A percentile compares a stretch with the other conserved stretches of the same genome.
phyloP scores from a whole-genome alignment of 495 filamentous ascomycete genomes.

The Hypomontagnella monticulosa region DNA sequence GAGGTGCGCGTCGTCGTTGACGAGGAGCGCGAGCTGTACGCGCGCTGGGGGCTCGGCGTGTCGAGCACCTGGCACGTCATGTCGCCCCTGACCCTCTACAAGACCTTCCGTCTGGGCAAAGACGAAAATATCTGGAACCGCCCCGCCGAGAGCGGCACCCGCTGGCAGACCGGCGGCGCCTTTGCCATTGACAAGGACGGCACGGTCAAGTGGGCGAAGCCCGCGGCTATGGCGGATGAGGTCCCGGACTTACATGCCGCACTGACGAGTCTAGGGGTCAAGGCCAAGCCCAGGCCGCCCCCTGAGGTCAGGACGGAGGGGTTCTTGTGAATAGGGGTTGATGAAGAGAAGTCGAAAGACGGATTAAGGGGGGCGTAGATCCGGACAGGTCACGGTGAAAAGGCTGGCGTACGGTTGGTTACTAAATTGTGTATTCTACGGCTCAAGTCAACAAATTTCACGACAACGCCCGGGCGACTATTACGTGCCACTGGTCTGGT shows the following conservation, averaged over 20 bases:
- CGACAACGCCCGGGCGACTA: no score
- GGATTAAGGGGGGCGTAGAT: no score
- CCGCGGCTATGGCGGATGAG: constrained; percentile 56
- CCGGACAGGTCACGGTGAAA: no score
- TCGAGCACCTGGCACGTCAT: constrained; percentile 63
- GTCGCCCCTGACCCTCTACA: constrained; percentile 56
- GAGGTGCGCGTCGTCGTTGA: constrained; percentile 65
- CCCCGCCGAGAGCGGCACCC: constrained; percentile 62
- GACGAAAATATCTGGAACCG: constrained; percentile 66
- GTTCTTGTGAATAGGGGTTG: constrained; percentile 25
- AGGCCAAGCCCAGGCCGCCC: constrained; percentile 32
- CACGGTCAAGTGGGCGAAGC: constrained; percentile 57
- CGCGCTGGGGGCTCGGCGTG: constrained; percentile 64
- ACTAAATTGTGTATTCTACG: no score
- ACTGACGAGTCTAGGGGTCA: constrained; percentile 24
- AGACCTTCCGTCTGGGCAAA: constrained; percentile 57
- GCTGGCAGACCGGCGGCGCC: constrained; percentile 67
- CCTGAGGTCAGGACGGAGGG: constrained; percentile 35
- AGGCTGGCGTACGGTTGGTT: no score
- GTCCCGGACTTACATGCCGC: constrained; percentile 30
- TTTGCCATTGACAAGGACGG: constrained; percentile 64
- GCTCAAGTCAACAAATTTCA: no score
- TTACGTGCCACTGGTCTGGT: no score
- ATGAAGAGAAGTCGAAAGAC: no score
- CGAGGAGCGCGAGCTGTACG: constrained; percentile 59